A percentile compares a stretch with the other conserved stretches of the same genome.
Evolutionary conservation across 495 filamentous ascomycete species (phyloP).

Genomic region (Annulohypoxylon bovei): DNA sequence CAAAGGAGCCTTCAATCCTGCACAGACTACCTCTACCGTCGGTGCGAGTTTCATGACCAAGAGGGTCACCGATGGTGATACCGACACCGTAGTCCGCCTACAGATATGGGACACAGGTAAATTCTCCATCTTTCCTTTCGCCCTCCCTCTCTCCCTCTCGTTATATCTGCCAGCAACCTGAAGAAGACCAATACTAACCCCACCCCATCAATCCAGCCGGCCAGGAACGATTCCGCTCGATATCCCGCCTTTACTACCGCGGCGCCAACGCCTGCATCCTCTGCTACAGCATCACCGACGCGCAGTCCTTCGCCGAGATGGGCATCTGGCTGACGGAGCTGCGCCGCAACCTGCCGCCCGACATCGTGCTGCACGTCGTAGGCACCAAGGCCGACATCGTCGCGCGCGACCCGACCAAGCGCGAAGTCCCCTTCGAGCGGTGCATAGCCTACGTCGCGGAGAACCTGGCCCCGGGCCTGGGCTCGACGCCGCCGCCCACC

Average conservation of each 20-base stretch:
- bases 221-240: constrained; percentile 93
- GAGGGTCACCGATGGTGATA: constrained; percentile 83
- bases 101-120: constrained; percentile 89
- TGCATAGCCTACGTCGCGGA: constrained; percentile 96
- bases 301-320: constrained; percentile 90
- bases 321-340: constrained; percentile 88
- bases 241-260: constrained; percentile 93
- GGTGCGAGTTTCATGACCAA: constrained; percentile 96
- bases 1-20: constrained; percentile 77
- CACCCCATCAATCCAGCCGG: constrained; percentile 64
- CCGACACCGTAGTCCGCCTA: constrained; percentile 79
- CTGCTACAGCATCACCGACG: constrained; percentile 91
- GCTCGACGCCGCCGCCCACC: constrained; percentile 72
- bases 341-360: constrained; percentile 71
- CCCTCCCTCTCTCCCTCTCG: constrained; percentile 1
- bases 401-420: constrained; percentile 74
- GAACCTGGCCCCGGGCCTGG: constrained; percentile 75
- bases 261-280: constrained; percentile 94
- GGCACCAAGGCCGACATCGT: constrained; percentile 96
- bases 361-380: constrained; percentile 93
- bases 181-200: constrained; percentile 11
- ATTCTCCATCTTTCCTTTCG: background rate
- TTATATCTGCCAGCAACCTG: background rate
- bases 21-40: constrained; percentile 79
- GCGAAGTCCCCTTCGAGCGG: constrained; percentile 89